A percentile compares a stretch with the other conserved stretches of the same genome.
Evolutionary conservation across 2,329 filamentous ascomycete genomes (phyloP).

Genomic region (Xylariaceae sp.): DNA sequence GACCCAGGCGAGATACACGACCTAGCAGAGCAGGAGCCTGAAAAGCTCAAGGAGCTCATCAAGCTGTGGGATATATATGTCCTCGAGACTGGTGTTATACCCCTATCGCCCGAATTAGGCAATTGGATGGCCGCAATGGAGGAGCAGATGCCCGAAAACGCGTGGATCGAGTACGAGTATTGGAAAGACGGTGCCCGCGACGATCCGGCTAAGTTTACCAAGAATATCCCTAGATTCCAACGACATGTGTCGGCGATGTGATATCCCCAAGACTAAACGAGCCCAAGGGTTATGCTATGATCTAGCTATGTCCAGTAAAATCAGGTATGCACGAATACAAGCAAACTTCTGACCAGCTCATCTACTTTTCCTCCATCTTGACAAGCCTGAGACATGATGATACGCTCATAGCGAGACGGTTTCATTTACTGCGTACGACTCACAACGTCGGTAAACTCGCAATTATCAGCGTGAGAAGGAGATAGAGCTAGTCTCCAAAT

Average conservation of each 20-base stretch:
- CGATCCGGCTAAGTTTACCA: constrained; percentile 41
- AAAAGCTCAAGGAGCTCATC: constrained; percentile 30
- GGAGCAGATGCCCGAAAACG: constrained; percentile 62
- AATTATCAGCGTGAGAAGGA: too few relatives aligned
- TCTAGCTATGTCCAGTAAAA: background rate
- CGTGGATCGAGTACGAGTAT: constrained; percentile 64
- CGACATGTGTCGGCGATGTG: constrained; percentile 25
- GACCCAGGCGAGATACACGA: constrained; percentile 45
- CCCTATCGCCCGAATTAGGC: constrained; percentile 54
- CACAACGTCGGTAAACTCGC: too few relatives aligned
- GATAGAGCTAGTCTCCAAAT: too few relatives aligned
- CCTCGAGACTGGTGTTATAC: constrained; percentile 57
- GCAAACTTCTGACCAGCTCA: too few relatives aligned
- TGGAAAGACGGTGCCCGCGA: constrained; percentile 46
- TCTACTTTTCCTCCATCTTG: too few relatives aligned
- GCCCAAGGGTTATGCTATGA: background rate
- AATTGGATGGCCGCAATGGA: constrained; percentile 57
- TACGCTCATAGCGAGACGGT: too few relatives aligned
- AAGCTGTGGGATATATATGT: constrained; percentile 35
- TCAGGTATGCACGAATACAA: background rate
- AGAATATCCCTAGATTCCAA: constrained; percentile 26
- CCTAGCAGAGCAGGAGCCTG: constrained; percentile 31
- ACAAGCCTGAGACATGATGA: too few relatives aligned
- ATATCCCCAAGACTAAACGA: background rate
- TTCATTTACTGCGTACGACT: too few relatives aligned